Conservation (phyloP, 192 early-diverging fungal genomes). For the Coemansia sp. region DNA sequence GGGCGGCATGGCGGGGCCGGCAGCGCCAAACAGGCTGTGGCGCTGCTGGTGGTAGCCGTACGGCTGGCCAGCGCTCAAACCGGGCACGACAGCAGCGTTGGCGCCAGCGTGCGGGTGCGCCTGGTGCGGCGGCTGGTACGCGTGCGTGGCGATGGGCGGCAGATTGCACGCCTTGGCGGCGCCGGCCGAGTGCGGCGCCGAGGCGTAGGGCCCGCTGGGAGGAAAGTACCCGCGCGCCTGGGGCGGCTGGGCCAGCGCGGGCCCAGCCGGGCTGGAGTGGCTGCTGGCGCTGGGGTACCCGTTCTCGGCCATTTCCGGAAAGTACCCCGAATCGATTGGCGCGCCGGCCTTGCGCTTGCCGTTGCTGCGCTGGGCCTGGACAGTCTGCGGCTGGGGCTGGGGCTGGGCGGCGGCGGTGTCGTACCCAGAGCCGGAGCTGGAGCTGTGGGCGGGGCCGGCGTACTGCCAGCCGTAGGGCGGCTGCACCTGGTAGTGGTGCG, state of each 20-base stretch:
- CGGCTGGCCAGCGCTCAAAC: background rate
- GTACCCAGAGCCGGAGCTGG: background rate
- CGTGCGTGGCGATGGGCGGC: constrained; percentile 25
- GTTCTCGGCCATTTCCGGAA: constrained; percentile 5
- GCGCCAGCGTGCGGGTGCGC: constrained; percentile 4
- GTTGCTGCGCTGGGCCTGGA: background rate
- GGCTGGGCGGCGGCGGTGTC: background rate
- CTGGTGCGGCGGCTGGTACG: constrained; percentile 5
- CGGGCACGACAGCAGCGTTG: background rate
- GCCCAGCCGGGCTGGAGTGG: background rate
- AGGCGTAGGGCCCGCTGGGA: background rate
- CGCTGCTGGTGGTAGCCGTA: constrained; percentile 29
- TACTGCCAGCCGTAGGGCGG: constrained; percentile 26
- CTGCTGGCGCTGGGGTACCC: constrained; percentile 2
- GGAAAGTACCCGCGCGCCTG: constrained; percentile 16
- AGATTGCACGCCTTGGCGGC: constrained; percentile 33
- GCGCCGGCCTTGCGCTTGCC: constrained; percentile 34
- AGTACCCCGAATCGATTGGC: background rate
- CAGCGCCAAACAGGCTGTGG: constrained; percentile 16
- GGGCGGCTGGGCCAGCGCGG: background rate
- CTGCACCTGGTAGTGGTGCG: constrained; percentile 8
- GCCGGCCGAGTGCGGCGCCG: constrained; percentile 6
- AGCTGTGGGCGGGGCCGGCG: constrained; percentile 4
- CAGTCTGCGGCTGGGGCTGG: background rate
- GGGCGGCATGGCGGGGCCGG: no score